These are phyloP conservation scores for Jacaranda mimosifolia DNA, from an alignment of 257 asterid genomes.

Conservation along the genomic window DNA sequence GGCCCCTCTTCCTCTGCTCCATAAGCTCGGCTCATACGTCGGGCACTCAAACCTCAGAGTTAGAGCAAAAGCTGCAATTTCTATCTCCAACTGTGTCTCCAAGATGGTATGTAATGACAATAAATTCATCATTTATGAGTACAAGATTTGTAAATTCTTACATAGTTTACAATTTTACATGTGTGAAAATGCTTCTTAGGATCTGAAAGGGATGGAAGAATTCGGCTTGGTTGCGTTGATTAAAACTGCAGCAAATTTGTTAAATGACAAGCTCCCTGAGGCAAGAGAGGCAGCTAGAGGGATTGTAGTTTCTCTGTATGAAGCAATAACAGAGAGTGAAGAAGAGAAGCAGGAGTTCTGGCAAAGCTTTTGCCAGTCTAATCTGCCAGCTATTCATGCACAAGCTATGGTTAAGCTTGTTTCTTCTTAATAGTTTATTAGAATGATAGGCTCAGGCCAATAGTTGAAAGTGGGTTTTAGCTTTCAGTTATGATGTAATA, in stretches of 20 bases:
- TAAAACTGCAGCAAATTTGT: constrained; percentile 62
- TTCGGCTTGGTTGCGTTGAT: constrained; percentile 62
- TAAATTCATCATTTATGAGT: too few species aligned
- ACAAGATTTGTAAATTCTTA: too few species aligned
- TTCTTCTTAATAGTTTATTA: constrained; percentile 39
- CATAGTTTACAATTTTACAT: too few species aligned
- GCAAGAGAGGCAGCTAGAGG: constrained; percentile 93
- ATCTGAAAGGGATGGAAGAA: constrained; percentile 71
- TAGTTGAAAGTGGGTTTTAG: constrained; percentile 10
- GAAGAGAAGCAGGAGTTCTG: constrained; percentile 75
- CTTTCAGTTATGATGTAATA: constrained; percentile 14
- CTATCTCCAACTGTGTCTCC: constrained; percentile 71
- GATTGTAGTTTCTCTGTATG: constrained; percentile 53
- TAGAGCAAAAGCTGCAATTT: constrained; percentile 87
- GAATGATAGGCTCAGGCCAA: neutral
- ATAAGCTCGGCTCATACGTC: constrained; percentile 60
- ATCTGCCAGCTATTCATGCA: constrained; percentile 80
- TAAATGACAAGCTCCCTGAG: constrained; percentile 89
- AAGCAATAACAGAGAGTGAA: constrained; percentile 60
- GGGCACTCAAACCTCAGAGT: constrained; percentile 76
- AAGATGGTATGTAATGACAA: constrained; percentile 63
- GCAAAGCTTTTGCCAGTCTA: constrained; percentile 89
- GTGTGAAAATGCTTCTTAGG: constrained; percentile 47
- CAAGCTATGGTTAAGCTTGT: constrained; percentile 78
- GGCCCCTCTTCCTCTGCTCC: constrained; percentile 79